Conservation (phyloP, 2,329 filamentous ascomycete species). For the Cryphonectria naterciae region DNA sequence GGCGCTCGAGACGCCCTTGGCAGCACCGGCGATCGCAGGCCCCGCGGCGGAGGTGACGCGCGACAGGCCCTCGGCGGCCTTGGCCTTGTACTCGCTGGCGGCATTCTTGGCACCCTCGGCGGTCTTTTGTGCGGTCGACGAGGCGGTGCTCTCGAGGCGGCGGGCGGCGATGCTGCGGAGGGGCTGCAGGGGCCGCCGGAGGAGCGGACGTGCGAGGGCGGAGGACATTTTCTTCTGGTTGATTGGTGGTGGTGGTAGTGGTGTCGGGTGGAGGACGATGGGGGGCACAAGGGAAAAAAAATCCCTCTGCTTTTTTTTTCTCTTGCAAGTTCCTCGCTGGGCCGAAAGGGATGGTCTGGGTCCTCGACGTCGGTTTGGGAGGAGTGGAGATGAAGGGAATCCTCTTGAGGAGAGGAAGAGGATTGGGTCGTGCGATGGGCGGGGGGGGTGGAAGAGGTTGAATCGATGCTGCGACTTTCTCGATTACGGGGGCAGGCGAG, state of each 20-base stretch:
- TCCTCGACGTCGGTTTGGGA: not conserved
- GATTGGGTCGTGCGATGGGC: slow-evolving; percentile 6
- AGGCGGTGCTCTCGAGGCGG: slow-evolving; percentile 64
- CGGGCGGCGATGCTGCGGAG: slow-evolving; percentile 45
- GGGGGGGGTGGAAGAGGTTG: not conserved
- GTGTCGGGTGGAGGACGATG: not conserved
- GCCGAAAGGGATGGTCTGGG: not conserved
- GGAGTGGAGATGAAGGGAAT: not conserved
- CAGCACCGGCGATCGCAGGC: slow-evolving; percentile 74
- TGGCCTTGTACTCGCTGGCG: slow-evolving; percentile 53
- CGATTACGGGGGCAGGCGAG: slow-evolving; percentile 19
- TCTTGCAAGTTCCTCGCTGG: not conserved
- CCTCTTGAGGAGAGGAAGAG: not conserved
- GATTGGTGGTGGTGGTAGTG: not conserved
- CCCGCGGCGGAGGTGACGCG: slow-evolving; percentile 81
- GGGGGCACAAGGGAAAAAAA: not conserved
- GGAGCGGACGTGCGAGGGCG: slow-evolving; percentile 29
- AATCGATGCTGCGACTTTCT: slow-evolving; percentile 19
- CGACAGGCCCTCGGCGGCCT: slow-evolving; percentile 82
- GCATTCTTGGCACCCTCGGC: slow-evolving; percentile 46
- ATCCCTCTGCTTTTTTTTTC: slow-evolving; percentile 1
- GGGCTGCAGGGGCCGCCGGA: slow-evolving; percentile 25
- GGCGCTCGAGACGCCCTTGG: slow-evolving; percentile 66
- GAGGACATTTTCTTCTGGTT: slow-evolving; percentile 22
- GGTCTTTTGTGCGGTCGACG: slow-evolving; percentile 50